phyloP scores from a whole-genome alignment of 208 protist species.

The Leishmania gerbilli region DNA sequence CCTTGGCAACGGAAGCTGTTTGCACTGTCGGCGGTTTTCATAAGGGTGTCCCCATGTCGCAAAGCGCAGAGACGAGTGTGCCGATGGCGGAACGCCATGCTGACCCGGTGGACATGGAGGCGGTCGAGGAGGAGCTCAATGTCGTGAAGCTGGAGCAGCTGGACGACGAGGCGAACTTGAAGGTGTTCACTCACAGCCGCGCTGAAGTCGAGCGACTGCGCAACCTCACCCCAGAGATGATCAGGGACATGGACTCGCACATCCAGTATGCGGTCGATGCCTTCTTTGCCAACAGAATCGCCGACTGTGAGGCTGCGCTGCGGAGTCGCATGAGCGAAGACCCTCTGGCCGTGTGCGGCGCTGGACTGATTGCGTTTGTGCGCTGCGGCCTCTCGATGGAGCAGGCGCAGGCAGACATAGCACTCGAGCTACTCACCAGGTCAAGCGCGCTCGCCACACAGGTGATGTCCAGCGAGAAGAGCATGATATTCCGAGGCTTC shows the following conservation, averaged over 20 bases:
- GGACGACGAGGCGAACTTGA: conserved; percentile 9
- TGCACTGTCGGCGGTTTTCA: too few relatives aligned
- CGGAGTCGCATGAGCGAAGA: conserved; percentile 25
- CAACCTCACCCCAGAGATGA: conserved; percentile 33
- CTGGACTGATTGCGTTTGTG: conserved; percentile 43
- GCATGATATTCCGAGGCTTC: conserved; percentile 26
- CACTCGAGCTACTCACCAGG: conserved; percentile 35
- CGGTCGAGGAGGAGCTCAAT: conserved; percentile 5
- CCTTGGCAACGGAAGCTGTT: not conserved
- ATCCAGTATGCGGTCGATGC: conserved; percentile 31
- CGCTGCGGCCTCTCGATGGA: conserved; percentile 62
- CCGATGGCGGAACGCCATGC: not conserved
- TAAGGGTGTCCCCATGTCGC: not conserved
- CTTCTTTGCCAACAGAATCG: conserved; percentile 64
- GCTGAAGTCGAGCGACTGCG: conserved; percentile 34
- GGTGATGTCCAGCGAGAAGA: conserved; percentile 26
- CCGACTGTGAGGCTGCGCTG: conserved; percentile 54
- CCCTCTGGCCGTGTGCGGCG: conserved; percentile 39
- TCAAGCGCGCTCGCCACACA: conserved; percentile 44
- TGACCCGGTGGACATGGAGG: not conserved
- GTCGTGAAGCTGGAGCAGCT: not conserved
- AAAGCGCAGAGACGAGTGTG: not conserved
- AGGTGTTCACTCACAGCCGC: conserved; percentile 19
- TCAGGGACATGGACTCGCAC: conserved; percentile 38
- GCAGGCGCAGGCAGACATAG: conserved; percentile 41